Conservation (phyloP, 2,329 filamentous ascomycete genomes). For the Neonectria faginata region DNA sequence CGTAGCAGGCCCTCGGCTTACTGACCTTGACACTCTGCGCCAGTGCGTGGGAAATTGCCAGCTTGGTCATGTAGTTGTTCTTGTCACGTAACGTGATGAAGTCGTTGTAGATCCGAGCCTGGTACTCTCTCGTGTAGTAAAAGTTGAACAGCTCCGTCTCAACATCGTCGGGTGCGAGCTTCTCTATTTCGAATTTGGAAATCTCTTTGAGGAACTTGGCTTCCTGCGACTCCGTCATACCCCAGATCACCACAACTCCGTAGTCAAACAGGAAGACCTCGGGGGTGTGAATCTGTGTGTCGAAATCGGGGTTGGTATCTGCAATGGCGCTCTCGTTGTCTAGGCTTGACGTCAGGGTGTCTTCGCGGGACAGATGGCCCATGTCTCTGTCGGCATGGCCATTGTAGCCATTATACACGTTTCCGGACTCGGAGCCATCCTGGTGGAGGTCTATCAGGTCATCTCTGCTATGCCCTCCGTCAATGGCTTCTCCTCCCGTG, state of each 20-base stretch:
- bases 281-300: slow-evolving; percentile 88
- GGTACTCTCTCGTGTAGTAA: slow-evolving; percentile 98
- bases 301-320: slow-evolving; percentile 75
- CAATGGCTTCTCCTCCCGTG: slow-evolving; percentile 73
- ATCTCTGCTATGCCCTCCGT: slow-evolving; percentile 58
- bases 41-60: slow-evolving; percentile 94
- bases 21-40: slow-evolving; percentile 92
- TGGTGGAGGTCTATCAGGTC: slow-evolving; percentile 72
- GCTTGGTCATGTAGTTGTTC: slow-evolving; percentile 97
- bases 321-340: slow-evolving; percentile 55
- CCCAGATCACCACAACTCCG: slow-evolving; percentile 97
- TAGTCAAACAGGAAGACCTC: slow-evolving; percentile 98
- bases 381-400: slow-evolving; percentile 41
- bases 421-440: slow-evolving; percentile 49
- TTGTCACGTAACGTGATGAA: slow-evolving; percentile 96
- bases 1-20: background rate
- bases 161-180: slow-evolving; percentile 86
- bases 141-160: slow-evolving; percentile 99
- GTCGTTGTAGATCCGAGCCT: slow-evolving; percentile 98
- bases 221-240: slow-evolving; percentile 92
- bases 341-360: slow-evolving; percentile 50
- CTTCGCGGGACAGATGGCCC: slow-evolving; percentile 46
- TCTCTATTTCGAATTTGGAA: slow-evolving; percentile 92
- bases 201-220: slow-evolving; percentile 93
- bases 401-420: slow-evolving; percentile 45